Conservation (phyloP, 1,139 yeast species). For the Kluyveromyces sp. region DNA sequence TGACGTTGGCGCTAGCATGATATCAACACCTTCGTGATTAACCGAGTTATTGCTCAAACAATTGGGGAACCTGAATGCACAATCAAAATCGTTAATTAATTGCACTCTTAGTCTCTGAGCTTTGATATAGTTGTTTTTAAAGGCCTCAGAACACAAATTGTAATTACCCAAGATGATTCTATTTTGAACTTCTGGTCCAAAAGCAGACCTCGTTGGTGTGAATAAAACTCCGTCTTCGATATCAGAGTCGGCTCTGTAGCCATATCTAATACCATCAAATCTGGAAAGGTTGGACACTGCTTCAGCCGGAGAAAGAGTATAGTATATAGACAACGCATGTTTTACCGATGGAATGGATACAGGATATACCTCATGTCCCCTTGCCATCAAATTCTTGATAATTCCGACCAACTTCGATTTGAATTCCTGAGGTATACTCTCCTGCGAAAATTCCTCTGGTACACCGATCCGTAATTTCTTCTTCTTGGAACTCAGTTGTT, state of each 20-base stretch:
- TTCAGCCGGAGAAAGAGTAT: constrained; percentile 84
- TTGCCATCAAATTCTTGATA: constrained; percentile 36
- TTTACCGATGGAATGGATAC: constrained; percentile 66
- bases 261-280: constrained; percentile 86
- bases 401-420: constrained; percentile 40
- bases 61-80: constrained; percentile 49
- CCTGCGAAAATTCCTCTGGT: constrained; percentile 55
- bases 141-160: constrained; percentile 64
- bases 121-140: constrained; percentile 67
- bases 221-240: constrained; percentile 38
- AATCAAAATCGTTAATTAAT: constrained; percentile 58
- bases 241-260: constrained; percentile 36
- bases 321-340: constrained; percentile 72
- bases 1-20: constrained; percentile 68
- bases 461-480: constrained; percentile 52
- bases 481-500: constrained; percentile 10
- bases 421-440: constrained; percentile 45
- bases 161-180: constrained; percentile 82
- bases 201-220: constrained; percentile 50
- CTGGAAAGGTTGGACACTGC: constrained; percentile 88
- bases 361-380: constrained; percentile 50
- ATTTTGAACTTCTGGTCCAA: constrained; percentile 78
- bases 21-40: constrained; percentile 46
- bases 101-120: constrained; percentile 63
- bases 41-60: constrained; percentile 28